Evolutionary conservation across 2,329 filamentous ascomycete species (phyloP).

Genomic region (Sordariomycetes sp.): DNA sequence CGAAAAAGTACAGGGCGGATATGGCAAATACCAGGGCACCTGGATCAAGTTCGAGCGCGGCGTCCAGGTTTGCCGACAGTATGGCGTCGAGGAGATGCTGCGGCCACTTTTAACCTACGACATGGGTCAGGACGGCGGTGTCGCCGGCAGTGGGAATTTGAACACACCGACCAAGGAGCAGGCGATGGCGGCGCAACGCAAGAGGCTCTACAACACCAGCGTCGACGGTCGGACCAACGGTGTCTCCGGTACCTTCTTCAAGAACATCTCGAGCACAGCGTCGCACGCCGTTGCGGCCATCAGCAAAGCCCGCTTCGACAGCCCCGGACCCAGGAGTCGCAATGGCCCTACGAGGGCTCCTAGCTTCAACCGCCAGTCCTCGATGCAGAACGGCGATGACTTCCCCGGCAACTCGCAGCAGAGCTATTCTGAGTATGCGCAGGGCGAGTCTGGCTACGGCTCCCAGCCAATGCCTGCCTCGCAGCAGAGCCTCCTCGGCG

Average conservation of each 20-base stretch:
- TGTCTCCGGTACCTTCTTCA: constrained; percentile 83
- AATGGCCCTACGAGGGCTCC: constrained; percentile 57
- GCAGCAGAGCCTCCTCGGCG: constrained; percentile 24
- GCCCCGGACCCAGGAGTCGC: constrained; percentile 61
- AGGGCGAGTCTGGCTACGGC: constrained; percentile 60
- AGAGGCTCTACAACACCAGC: constrained; percentile 71
- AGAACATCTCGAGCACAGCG: constrained; percentile 89
- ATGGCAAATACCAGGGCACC: constrained; percentile 97
- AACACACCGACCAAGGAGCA: constrained; percentile 98
- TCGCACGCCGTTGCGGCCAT: constrained; percentile 92
- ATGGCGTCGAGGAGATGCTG: constrained; percentile 68
- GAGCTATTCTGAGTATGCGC: constrained; percentile 70
- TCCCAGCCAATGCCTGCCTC: no score
- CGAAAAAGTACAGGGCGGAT: constrained; percentile 96
- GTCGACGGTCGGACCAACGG: constrained; percentile 60
- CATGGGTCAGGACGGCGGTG: constrained; percentile 65
- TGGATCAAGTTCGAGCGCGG: constrained; percentile 95
- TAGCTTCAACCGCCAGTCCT: constrained; percentile 63
- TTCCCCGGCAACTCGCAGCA: constrained; percentile 74
- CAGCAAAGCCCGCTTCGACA: constrained; percentile 91
- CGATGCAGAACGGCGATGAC: constrained; percentile 60
- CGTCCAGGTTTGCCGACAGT: constrained; percentile 79
- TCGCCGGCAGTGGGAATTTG: constrained; percentile 63
- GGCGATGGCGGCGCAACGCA: constrained; percentile 91
- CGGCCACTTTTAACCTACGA: constrained; percentile 71